Evolutionary conservation across 768 basidiomycete genomes (phyloP), one percentile per base, ranked within the genome.

Genomic region (Melanogaster broomeanus): DNA sequence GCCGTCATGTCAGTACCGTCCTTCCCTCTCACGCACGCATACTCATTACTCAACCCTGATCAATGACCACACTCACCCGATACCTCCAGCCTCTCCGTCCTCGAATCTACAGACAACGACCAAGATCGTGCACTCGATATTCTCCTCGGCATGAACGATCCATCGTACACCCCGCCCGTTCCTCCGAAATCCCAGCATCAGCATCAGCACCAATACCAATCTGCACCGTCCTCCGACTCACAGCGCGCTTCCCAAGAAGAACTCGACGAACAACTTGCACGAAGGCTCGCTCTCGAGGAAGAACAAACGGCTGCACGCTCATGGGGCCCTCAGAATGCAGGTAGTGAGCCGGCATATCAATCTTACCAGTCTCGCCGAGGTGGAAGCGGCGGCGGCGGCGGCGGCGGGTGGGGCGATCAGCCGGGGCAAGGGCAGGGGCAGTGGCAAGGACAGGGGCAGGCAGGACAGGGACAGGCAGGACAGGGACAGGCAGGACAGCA

Each of bases 61-160:
- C 11, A 13, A n/a, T n/a, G n/a, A 21, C 7, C 40, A n/a, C 13
- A 16, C 24, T 6, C 16, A 33, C 24, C 21, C 44, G 28, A 16
- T 43, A 4, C 21, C 31, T 35, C 38, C 24, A 88, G 87, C 35
- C 76, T 77, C 61, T 84, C 83, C 8, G 85, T 94, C 0, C 74
- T 94, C 42, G 82, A 90, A 52, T 86, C 85, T 6, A 87, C 86
- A 6, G 62, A 73, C n/a, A 78, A 84, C 11, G 73, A 89, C 57
- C 83, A 90, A 56, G 89, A 89, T 55, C 78, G 77, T 25, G 91
- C 91, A 5, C 77, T 93, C 49, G 90, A 93, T 59, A 71, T 77
- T 1, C 75, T 94, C 9, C 78, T 94, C 7, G 87, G 85, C 10
- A 93, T 94, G 91, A 91, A 79, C 69, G 92, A 94, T 70, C 90